Evolutionary conservation across 352 stramenopile species (phyloP).

Genomic region (Salisapilia sapeloensis): DNA sequence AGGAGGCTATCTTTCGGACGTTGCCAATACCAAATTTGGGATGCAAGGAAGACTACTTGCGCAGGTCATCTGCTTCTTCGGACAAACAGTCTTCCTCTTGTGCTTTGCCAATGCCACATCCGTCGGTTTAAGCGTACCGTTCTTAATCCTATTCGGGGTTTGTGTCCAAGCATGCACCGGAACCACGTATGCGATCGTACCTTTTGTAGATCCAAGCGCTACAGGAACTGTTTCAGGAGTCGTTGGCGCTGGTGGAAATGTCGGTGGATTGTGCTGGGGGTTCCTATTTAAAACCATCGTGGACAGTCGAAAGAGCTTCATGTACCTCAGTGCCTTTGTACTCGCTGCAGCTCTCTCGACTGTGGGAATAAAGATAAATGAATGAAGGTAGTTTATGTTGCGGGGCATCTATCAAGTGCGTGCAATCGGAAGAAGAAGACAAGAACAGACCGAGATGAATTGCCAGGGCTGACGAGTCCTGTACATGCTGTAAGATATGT

Average conservation of each 20-base stretch:
- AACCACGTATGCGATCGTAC: conserved; percentile 36
- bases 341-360: conserved; percentile 1
- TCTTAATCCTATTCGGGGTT: conserved; percentile 81
- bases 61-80: conserved; percentile 55
- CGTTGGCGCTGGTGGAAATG: conserved; percentile 30
- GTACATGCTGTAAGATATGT: too few species aligned
- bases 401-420: too few species aligned
- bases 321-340: conserved; percentile 24
- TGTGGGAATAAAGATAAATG: too few species aligned
- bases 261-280: conserved; percentile 21
- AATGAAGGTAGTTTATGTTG: too few species aligned
- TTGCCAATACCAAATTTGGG: conserved; percentile 41
- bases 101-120: conserved; percentile 59
- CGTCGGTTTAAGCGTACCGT: conserved; percentile 32
- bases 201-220: conserved; percentile 22
- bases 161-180: conserved; percentile 70
- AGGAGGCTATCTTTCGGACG: conserved; percentile 75
- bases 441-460: too few species aligned
- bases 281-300: conserved; percentile 27
- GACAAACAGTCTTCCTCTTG: conserved; percentile 65
- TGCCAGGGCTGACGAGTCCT: too few species aligned
- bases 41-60: conserved; percentile 77
- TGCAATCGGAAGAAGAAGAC: too few species aligned
- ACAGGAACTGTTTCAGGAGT: conserved; percentile 27
- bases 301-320: conserved; percentile 10